Evolutionary conservation across 2,329 filamentous ascomycete species (phyloP), one percentile per base, ranked within the genome.

Genomic region (Alternaria metachromatica): DNA sequence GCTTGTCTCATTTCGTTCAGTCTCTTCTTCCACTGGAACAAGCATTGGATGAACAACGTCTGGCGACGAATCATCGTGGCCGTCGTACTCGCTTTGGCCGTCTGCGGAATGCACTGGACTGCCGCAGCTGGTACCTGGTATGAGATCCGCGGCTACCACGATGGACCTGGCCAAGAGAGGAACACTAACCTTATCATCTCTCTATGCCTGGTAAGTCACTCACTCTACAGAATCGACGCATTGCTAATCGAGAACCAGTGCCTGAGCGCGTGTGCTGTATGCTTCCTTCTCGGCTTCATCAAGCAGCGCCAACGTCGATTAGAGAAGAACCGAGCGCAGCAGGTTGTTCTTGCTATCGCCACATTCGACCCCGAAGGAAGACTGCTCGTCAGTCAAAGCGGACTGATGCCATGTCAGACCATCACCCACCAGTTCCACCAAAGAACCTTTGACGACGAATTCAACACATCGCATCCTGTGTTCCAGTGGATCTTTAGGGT

Each of bases 401-500:
- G 92, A 9, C 81, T 89, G 18, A 78, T 93, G 11, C 92, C 91
- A 5, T 90, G 86, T 46, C 87, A 90, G 63, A 92, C 94, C 70
- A 92, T 97, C 65, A 96, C 93, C 1, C 90, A 70, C 90, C 76
- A 89, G 50, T 79, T 78, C 46, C 70, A 77, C 37, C 75, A 71
- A 54, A 65, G 69, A 33, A 89, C 88, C 26, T 87, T 90, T 57
- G 88, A 90, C 63, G 92, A 96, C 64, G 87, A 90, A 13, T 94
- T 97, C 72, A 89, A 89, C 60, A 89, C 89, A 23, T 87, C 88
- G 0, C 93, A 97, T 75, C 88, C 92, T 0, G 88, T 94, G 2
- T 97, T 96, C 79, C 88, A 94, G 54, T 97, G 94, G 94, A 90
- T 96, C 73, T 96, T 92, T 75, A 88, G 92, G 60, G 92, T 93